phyloP scores from a whole-genome alignment of 176 grass and related monocot species.

The Tillandsia fasciculata region DNA sequence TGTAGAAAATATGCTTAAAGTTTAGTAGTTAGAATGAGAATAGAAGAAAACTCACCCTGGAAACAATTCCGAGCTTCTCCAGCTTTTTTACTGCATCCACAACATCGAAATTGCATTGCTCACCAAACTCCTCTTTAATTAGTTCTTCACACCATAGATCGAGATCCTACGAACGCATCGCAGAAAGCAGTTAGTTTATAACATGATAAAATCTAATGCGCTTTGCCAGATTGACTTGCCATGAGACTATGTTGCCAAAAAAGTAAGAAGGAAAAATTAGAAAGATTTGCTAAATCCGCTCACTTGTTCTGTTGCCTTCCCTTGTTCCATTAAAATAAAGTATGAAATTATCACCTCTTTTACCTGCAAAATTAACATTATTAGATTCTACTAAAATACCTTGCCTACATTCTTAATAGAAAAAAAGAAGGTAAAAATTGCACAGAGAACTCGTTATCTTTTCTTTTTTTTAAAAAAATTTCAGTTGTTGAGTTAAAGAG shows the following conservation, averaged over 20 bases:
- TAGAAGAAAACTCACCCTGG: slow-evolving; percentile 47
- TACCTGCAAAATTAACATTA: slow-evolving; percentile 37
- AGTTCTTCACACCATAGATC: slow-evolving; percentile 70
- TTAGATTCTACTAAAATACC: background rate
- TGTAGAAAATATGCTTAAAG: background rate
- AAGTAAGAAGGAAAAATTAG: background rate
- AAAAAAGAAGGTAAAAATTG: background rate
- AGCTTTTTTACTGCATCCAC: slow-evolving; percentile 78
- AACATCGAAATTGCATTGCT: slow-evolving; percentile 81
- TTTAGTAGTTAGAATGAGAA: slow-evolving; percentile 6
- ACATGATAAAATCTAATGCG: background rate
- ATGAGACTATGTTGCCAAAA: background rate
- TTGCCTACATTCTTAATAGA: background rate
- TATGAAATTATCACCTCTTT: slow-evolving; percentile 92
- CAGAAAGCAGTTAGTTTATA: background rate
- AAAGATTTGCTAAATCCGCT: background rate
- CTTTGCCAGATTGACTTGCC: background rate
- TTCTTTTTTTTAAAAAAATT: too few species aligned
- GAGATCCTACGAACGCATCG: slow-evolving; percentile 49
- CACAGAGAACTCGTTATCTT: background rate
- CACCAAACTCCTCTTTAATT: slow-evolving; percentile 67
- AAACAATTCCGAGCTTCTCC: slow-evolving; percentile 83
- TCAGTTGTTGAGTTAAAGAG: too few species aligned
- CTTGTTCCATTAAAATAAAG: slow-evolving; percentile 88
- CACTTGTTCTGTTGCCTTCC: slow-evolving; percentile 51